Conservation (phyloP, 2,329 filamentous ascomycete species). For the Cylindrodendrum hubeiense region DNA sequence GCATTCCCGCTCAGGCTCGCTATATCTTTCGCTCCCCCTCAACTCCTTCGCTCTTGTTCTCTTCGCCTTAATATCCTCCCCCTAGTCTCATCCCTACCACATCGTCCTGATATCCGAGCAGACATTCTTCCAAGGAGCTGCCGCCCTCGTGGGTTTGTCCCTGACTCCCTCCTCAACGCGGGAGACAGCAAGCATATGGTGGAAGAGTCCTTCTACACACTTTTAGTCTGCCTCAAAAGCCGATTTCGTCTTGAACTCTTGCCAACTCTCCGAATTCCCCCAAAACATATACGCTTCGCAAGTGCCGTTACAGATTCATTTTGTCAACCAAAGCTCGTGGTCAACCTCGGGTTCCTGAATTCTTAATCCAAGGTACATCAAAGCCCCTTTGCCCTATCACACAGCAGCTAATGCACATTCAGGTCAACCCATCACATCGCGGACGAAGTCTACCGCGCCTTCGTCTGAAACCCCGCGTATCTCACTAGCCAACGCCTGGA, state of each 20-base stretch:
- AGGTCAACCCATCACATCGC: neutral
- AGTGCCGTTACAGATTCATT: neutral
- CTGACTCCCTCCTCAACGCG: neutral
- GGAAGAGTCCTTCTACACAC: neutral
- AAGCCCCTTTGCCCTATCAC: neutral
- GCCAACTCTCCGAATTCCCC: neutral
- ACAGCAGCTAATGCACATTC: neutral
- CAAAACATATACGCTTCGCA: neutral
- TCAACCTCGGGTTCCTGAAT: neutral
- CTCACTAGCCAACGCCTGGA: neutral
- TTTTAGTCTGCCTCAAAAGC: neutral
- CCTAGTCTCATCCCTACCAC: neutral
- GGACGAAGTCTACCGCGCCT: neutral
- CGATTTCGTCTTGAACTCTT: neutral
- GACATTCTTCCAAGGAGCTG: neutral
- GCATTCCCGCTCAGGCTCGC: neutral
- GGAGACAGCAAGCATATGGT: neutral
- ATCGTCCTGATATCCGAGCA: neutral
- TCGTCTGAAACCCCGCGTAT: neutral
- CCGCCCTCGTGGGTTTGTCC: neutral
- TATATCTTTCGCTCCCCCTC: neutral
- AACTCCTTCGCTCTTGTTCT: neutral
- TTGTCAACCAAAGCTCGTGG: neutral
- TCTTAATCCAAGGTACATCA: neutral
- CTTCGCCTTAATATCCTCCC: neutral